These are phyloP conservation scores for Blastobotrys malaysiensis DNA, from an alignment of 1,139 yeast genomes.

Conservation along the genomic window DNA sequence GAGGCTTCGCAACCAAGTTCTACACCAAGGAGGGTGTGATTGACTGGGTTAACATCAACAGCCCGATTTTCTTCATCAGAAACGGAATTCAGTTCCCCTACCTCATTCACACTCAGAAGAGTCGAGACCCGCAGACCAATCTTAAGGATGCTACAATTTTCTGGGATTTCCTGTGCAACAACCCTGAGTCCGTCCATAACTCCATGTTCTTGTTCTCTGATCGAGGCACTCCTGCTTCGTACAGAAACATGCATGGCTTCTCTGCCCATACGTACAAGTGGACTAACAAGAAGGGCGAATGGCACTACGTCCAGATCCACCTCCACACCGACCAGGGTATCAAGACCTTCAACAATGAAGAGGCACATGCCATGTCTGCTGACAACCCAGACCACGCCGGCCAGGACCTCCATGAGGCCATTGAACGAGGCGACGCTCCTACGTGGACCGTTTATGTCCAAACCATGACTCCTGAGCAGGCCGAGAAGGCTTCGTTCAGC, in stretches of 20 bases:
- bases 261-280: constrained; percentile 71
- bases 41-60: constrained; percentile 81
- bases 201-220: constrained; percentile 56
- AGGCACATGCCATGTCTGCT: constrained; percentile 51
- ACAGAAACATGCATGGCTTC: constrained; percentile 62
- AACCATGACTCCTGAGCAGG: constrained; percentile 64
- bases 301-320: constrained; percentile 63
- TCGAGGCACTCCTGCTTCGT: constrained; percentile 63
- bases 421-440: constrained; percentile 55
- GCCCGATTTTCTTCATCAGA: constrained; percentile 76
- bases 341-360: constrained; percentile 47
- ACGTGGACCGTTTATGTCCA: constrained; percentile 60
- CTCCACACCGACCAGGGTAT: constrained; percentile 55
- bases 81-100: constrained; percentile 82
- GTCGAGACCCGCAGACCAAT: constrained; percentile 70
- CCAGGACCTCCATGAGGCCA: constrained; percentile 49
- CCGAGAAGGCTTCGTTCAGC: constrained; percentile 44
- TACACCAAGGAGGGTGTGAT: constrained; percentile 81
- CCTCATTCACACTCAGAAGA: constrained; percentile 76
- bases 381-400: constrained; percentile 56
- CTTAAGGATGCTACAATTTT: constrained; percentile 61
- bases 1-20: constrained; percentile 75
- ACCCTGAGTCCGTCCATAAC: constrained; percentile 58
- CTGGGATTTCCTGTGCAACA: constrained; percentile 62
- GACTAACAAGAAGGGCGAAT: constrained; percentile 54